A percentile compares a stretch with the other conserved stretches of the same genome.
phyloP scores from a whole-genome alignment of 805 yeast species.

The Candida xyloterini region DNA sequence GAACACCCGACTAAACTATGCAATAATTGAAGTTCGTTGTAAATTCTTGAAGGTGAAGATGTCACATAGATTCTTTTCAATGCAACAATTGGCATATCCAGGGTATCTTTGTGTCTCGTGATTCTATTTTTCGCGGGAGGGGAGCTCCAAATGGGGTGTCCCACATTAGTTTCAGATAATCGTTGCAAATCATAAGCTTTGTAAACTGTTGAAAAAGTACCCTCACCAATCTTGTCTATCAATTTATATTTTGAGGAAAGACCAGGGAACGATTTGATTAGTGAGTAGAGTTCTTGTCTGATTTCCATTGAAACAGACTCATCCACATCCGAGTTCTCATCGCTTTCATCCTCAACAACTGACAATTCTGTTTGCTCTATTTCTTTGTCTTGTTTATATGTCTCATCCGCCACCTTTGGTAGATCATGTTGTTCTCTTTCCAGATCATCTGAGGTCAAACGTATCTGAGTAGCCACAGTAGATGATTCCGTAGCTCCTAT shows the following conservation, averaged over 20 bases:
- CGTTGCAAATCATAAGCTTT: slow-evolving; percentile 45
- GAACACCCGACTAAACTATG: slow-evolving; percentile 64
- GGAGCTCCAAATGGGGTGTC: slow-evolving; percentile 28
- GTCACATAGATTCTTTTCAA: slow-evolving; percentile 92
- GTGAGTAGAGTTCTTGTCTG: slow-evolving; percentile 34
- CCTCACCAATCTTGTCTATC: slow-evolving; percentile 65
- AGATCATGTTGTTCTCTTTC: slow-evolving; percentile 7
- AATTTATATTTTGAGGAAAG: slow-evolving; percentile 36
- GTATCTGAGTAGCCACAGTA: background rate
- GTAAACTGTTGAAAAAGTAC: slow-evolving; percentile 77
- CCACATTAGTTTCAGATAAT: slow-evolving; percentile 22
- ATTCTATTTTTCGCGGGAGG: slow-evolving; percentile 26
- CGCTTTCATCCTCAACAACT: slow-evolving; percentile 2
- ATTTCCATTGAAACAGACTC: slow-evolving; percentile 21
- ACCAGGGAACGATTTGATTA: slow-evolving; percentile 31
- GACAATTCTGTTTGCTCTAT: slow-evolving; percentile 3
- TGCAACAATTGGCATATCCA: slow-evolving; percentile 57
- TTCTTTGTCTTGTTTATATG: slow-evolving; percentile 1
- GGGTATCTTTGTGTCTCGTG: slow-evolving; percentile 13
- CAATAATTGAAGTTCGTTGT: slow-evolving; percentile 78
- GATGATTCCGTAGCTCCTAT: background rate
- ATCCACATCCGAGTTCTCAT: slow-evolving; percentile 9
- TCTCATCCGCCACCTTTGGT: background rate
- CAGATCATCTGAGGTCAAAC: slow-evolving; percentile 12
- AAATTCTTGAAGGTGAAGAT: slow-evolving; percentile 87